Conservation (phyloP, 257 asterid genomes). For the Nicotiana benthamiana region DNA sequence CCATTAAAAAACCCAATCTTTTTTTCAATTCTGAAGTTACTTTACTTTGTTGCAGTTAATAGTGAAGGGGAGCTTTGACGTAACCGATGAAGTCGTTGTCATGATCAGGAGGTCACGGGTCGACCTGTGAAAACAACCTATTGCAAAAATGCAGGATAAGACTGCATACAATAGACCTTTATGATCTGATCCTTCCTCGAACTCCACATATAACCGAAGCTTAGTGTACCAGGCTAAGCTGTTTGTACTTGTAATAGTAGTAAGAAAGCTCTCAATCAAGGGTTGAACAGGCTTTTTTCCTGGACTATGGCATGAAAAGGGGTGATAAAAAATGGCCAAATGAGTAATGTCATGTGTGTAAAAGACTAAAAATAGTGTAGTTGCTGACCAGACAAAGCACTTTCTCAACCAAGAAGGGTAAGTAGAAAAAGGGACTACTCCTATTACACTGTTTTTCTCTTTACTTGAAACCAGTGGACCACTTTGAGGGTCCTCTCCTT, state of each 20-base stretch:
- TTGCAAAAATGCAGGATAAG: no score
- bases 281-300: slow-evolving; percentile 31
- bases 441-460: slow-evolving; percentile 8
- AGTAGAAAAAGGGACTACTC: slow-evolving; percentile 13
- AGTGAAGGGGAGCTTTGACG: no score
- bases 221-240: no score
- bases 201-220: no score
- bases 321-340: slow-evolving; percentile 38
- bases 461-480: slow-evolving; percentile 19
- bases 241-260: no score
- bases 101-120: no score
- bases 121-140: no score
- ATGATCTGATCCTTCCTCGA: no score
- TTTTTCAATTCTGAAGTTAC: slow-evolving; percentile 26
- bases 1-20: neutral
- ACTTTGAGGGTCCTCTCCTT: slow-evolving; percentile 18
- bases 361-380: slow-evolving; percentile 25
- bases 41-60: neutral
- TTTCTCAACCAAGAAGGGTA: slow-evolving; percentile 19
- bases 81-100: no score
- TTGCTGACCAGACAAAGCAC: slow-evolving; percentile 48
- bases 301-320: slow-evolving; percentile 44
- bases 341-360: slow-evolving; percentile 33
- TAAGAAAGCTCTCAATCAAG: slow-evolving; percentile 38
- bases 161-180: no score